These are phyloP conservation scores for Scedosporium boydii DNA, from an alignment of 2,329 filamentous ascomycete genomes.

Conservation along the genomic window DNA sequence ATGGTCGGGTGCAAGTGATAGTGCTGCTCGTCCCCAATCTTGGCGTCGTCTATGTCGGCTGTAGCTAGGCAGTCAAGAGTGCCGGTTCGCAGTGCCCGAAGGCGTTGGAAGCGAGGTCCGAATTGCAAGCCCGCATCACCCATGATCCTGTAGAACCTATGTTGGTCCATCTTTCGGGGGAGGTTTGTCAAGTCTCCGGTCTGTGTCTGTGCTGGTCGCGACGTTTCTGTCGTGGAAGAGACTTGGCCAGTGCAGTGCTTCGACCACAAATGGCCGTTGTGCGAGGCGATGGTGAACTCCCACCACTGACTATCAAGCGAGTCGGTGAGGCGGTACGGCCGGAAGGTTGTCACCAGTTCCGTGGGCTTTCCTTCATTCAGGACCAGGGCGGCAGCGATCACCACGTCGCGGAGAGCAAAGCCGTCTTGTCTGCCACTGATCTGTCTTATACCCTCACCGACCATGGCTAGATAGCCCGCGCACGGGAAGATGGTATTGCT, in stretches of 20 bases:
- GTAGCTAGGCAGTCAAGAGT: too few species aligned
- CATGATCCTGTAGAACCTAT: too few species aligned
- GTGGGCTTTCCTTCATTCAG: background rate
- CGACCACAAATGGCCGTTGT: background rate
- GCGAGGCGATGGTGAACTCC: conserved; percentile 1
- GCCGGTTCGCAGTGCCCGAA: too few species aligned
- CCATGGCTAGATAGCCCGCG: conserved; percentile 26
- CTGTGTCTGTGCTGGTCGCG: too few species aligned
- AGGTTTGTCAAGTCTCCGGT: too few species aligned
- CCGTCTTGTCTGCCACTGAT: conserved; percentile 1
- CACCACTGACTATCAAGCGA: background rate
- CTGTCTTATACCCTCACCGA: conserved; percentile 19
- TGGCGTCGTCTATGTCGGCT: too few species aligned
- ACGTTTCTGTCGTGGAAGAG: background rate
- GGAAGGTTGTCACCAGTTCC: conserved; percentile 5
- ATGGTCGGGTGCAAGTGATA: too few species aligned
- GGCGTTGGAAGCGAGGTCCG: too few species aligned
- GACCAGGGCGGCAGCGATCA: conserved; percentile 5
- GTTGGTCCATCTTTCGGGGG: too few species aligned
- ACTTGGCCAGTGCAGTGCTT: background rate
- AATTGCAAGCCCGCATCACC: too few species aligned
- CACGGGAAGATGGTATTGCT: conserved; percentile 25
- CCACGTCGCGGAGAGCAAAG: conserved; percentile 5
- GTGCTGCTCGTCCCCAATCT: too few species aligned
- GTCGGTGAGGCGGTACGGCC: background rate